Evolutionary conservation across 2,329 filamentous ascomycete species (phyloP).

Genomic region (Aspergillus novofumigatus): DNA sequence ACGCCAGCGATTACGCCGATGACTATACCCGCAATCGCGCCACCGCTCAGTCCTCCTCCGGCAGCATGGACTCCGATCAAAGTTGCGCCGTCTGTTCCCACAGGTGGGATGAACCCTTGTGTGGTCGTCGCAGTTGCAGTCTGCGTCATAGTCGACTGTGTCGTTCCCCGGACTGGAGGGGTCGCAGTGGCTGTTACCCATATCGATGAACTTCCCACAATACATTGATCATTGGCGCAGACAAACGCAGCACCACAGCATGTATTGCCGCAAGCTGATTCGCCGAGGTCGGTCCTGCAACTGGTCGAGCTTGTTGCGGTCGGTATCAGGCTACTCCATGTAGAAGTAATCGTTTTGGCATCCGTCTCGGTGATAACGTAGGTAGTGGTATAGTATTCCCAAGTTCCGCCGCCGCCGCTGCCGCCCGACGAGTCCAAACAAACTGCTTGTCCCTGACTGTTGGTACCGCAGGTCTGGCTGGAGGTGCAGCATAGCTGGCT

Average conservation of each 20-base stretch:
- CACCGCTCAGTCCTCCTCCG: conserved; percentile 42
- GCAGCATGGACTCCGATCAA: conserved; percentile 31
- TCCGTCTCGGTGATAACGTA: conserved; percentile 51
- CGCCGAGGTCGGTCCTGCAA: conserved; percentile 47
- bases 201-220: conserved; percentile 39
- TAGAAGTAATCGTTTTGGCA: conserved; percentile 50
- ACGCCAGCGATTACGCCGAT: conserved; percentile 46
- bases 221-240: conserved; percentile 40
- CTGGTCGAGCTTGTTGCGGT: conserved; percentile 24
- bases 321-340: conserved; percentile 44
- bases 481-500: conserved; percentile 48
- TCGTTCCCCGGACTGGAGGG: conserved; percentile 43
- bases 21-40: conserved; percentile 50
- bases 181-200: conserved; percentile 36
- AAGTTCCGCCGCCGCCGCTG: conserved; percentile 44
- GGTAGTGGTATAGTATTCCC: conserved; percentile 56
- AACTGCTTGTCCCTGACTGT: conserved; percentile 46
- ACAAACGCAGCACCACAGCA: conserved; percentile 45
- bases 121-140: conserved; percentile 41
- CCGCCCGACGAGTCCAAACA: conserved; percentile 28
- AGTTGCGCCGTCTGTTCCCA: conserved; percentile 39
- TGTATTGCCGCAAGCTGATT: conserved; percentile 40
- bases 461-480: conserved; percentile 47
- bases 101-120: conserved; percentile 42
- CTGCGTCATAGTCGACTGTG: conserved; percentile 42